phyloP scores from a whole-genome alignment of 2,329 filamentous ascomycete species.

The Fusarium beomiforme region DNA sequence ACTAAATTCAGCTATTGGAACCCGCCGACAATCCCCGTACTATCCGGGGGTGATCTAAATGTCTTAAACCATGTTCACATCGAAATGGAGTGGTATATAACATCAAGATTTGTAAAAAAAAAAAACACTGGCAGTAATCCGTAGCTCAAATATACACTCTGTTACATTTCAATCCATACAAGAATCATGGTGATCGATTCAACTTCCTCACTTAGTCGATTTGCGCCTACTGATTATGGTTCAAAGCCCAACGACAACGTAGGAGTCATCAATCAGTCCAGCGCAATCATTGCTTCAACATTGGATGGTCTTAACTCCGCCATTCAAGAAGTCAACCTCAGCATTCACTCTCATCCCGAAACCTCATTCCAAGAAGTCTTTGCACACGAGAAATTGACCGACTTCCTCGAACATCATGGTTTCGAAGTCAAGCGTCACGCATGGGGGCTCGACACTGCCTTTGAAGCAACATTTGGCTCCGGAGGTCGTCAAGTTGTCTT shows the following conservation, averaged over 20 bases:
- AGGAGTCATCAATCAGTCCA: background rate
- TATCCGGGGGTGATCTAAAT: rapidly evolving
- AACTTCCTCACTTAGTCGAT: rapidly evolving
- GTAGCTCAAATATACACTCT: background rate
- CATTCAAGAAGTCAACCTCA: background rate
- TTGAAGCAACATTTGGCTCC: background rate
- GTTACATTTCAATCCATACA: too few relatives aligned
- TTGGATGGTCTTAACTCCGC: background rate
- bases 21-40: rapidly evolving
- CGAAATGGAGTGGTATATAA: background rate
- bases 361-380: background rate
- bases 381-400: background rate
- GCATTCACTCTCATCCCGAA: background rate
- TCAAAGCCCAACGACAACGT: rapidly evolving
- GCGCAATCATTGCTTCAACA: background rate
- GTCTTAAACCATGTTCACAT: background rate
- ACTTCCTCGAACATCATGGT: background rate
- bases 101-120: too few relatives aligned
- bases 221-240: background rate
- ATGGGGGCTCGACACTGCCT: background rate
- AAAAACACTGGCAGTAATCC: rapidly evolving
- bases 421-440: background rate
- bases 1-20: background rate
- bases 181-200: background rate
- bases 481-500: background rate